phyloP scores from a whole-genome alignment of 352 stramenopile species.

The Globisporangium spinosum region DNA sequence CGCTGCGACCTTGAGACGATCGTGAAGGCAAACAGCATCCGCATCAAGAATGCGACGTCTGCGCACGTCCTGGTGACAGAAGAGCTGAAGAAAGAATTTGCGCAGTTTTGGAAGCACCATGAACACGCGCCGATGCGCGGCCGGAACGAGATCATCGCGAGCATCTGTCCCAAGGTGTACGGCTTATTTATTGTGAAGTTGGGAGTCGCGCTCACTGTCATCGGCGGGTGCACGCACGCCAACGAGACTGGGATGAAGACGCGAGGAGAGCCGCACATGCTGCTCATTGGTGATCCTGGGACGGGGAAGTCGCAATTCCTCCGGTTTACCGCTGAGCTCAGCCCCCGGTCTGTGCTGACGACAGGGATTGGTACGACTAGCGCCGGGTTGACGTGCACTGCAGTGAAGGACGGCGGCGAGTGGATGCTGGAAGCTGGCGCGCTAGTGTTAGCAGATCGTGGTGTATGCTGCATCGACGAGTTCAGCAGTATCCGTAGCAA shows the following conservation, averaged over 20 bases:
- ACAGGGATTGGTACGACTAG: conserved; percentile 96
- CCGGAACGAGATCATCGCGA: conserved; percentile 90
- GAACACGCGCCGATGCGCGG: conserved; percentile 44
- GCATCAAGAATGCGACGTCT: conserved; percentile 59
- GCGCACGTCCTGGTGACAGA: conserved; percentile 65
- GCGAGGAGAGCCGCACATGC: conserved; percentile 81
- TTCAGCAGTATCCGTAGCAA: conserved; percentile 94
- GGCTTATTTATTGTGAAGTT: conserved; percentile 93
- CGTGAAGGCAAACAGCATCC: conserved; percentile 75
- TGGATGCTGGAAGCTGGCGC: conserved; percentile 96
- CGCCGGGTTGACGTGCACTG: conserved; percentile 95
- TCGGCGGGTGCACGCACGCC: conserved; percentile 83
- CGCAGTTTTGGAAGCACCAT: conserved; percentile 85
- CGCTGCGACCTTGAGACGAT: conserved; percentile 90
- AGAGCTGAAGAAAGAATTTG: conserved; percentile 88
- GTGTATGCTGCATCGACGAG: conserved; percentile 97
- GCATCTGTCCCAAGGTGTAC: conserved; percentile 94
- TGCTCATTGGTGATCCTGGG: conserved; percentile 76
- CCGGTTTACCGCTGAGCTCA: conserved; percentile 93
- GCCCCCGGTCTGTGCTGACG: conserved; percentile 93
- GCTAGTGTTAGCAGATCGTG: conserved; percentile 88
- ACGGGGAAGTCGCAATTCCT: conserved; percentile 95
- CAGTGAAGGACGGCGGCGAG: conserved; percentile 93
- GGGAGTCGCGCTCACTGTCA: conserved; percentile 89
- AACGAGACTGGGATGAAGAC: conserved; percentile 74